Percentiles rank a stretch among this genome's conserved stretches.
phyloP scores from a whole-genome alignment of 202 grass and related monocot species.

The Dendrocalamus latiflorus region DNA sequence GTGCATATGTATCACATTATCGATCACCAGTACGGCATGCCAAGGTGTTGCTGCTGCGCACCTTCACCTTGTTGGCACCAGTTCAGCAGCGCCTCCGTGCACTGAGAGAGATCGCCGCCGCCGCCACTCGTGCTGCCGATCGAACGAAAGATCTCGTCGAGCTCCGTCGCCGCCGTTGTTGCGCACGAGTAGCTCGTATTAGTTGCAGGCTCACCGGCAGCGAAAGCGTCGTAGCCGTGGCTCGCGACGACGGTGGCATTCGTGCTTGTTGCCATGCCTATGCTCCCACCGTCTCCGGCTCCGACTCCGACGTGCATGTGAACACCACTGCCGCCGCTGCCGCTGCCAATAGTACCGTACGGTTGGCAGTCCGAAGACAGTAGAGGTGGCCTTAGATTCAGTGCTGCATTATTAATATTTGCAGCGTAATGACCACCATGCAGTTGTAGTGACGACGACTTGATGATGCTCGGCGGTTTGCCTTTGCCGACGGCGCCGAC shows the following conservation, averaged over 20 bases:
- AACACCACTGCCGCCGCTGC: too few species aligned
- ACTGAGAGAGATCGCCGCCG: not conserved
- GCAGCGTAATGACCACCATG: not conserved
- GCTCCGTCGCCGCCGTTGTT: not conserved
- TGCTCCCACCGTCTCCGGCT: not conserved
- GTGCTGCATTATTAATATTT: not conserved
- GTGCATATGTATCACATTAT: not conserved
- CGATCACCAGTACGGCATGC: not conserved
- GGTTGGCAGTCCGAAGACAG: not conserved
- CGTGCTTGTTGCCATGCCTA: not conserved
- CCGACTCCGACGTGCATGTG: not conserved
- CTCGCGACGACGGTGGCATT: not conserved
- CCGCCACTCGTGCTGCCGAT: not conserved
- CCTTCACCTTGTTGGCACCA: not conserved
- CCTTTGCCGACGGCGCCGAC: not conserved
- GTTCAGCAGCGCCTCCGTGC: not conserved
- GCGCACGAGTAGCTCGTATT: not conserved
- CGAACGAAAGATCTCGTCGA: slow-evolving; percentile 27
- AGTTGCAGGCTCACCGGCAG: not conserved
- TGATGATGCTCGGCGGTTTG: not conserved
- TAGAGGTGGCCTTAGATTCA: not conserved
- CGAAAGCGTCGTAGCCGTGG: not conserved
- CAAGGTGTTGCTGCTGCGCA: not conserved
- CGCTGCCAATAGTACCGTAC: too few species aligned
- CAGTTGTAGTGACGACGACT: not conserved